Evolutionary conservation across 805 yeast genomes (phyloP).

Genomic region (Candida sphagnicola): DNA sequence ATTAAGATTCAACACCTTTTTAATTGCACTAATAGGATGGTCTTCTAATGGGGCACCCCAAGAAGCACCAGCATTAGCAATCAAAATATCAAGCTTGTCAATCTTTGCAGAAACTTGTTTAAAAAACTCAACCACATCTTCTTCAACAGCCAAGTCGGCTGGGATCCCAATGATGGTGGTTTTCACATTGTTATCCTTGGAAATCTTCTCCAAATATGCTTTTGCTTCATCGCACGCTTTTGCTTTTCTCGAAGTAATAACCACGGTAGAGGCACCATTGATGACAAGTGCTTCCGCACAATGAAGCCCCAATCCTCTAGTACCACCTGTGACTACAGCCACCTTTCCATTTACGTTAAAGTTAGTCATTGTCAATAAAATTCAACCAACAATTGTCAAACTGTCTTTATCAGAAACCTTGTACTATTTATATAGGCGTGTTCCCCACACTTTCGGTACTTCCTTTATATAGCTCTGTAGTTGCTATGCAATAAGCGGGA

Average conservation of each 20-base stretch:
- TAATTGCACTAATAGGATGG: slow-evolving; percentile 60
- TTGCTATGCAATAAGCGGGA: not conserved
- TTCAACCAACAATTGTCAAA: not conserved
- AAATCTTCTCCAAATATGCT: slow-evolving; percentile 30
- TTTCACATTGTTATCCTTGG: slow-evolving; percentile 28
- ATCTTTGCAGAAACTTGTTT: slow-evolving; percentile 37
- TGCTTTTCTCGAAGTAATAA: slow-evolving; percentile 61
- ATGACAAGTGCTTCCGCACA: slow-evolving; percentile 61
- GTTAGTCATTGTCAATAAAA: slow-evolving; percentile 29
- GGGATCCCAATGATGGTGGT: slow-evolving; percentile 43
- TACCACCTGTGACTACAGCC: slow-evolving; percentile 70
- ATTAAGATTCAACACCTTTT: slow-evolving; percentile 60
- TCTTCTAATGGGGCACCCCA: slow-evolving; percentile 67
- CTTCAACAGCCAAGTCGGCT: slow-evolving; percentile 51
- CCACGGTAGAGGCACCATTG: slow-evolving; percentile 60
- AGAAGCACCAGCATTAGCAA: slow-evolving; percentile 77
- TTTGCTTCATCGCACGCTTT: slow-evolving; percentile 60
- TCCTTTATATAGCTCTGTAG: not conserved
- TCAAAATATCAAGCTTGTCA: slow-evolving; percentile 53
- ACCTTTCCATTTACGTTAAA: slow-evolving; percentile 55
- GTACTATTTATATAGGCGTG: not conserved
- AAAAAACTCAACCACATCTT: slow-evolving; percentile 44
- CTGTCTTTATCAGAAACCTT: too few relatives aligned
- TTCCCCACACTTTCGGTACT: not conserved
- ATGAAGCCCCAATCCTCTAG: slow-evolving; percentile 68